Conservation (phyloP, 192 early-diverging fungal genomes). For the Linnemannia elongata region DNA sequence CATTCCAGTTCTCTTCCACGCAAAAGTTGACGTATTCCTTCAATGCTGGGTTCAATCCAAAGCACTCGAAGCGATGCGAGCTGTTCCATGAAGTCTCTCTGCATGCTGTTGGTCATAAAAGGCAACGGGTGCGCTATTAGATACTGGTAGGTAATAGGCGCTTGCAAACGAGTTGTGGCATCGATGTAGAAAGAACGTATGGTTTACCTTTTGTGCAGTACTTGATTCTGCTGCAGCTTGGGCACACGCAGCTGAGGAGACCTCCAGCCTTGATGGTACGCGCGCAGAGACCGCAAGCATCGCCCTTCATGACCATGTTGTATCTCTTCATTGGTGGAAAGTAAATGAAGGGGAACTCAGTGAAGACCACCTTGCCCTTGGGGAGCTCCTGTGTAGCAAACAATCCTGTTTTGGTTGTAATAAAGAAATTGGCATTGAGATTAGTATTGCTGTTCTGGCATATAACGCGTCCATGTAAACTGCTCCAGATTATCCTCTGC, state of each 20-base stretch:
- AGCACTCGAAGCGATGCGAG: conserved; percentile 63
- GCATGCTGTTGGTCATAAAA: conserved; percentile 37
- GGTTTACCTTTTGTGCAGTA: conserved; percentile 63
- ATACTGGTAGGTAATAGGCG: neutral
- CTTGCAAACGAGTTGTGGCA: too few relatives aligned
- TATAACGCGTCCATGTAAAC: neutral
- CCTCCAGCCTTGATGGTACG: conserved; percentile 59
- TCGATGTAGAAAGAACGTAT: neutral
- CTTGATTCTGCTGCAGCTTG: conserved; percentile 56
- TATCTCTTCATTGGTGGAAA: conserved; percentile 72
- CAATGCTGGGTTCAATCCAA: conserved; percentile 57
- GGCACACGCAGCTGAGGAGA: conserved; percentile 45
- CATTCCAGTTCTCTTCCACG: conserved; percentile 59
- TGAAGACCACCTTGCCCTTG: conserved; percentile 64
- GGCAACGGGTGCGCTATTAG: neutral
- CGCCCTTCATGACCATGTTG: conserved; percentile 54
- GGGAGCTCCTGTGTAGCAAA: conserved; percentile 68
- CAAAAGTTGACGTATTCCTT: conserved; percentile 61
- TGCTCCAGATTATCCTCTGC: neutral
- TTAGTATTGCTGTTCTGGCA: conserved; percentile 37
- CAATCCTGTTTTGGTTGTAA: conserved; percentile 58
- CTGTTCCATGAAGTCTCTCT: conserved; percentile 61
- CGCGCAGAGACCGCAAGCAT: conserved; percentile 69
- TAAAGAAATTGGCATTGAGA: conserved; percentile 27
- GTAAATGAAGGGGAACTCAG: conserved; percentile 70